These are phyloP conservation scores for Pachysandra terminalis DNA, from an alignment of 164 flowering plant genomes.

Conservation along the genomic window DNA sequence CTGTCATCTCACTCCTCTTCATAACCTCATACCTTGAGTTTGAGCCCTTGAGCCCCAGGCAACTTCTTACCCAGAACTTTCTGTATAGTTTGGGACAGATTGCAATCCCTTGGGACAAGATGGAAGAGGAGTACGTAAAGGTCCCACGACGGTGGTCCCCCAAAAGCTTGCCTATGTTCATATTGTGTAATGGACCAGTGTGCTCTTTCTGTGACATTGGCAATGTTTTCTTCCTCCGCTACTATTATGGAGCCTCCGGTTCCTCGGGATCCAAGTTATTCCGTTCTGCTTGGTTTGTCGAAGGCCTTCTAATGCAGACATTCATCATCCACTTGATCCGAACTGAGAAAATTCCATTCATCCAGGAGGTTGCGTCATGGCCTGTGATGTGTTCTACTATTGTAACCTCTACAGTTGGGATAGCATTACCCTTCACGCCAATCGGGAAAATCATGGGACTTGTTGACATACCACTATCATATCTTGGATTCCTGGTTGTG, in stretches of 20 bases:
- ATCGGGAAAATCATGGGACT: conserved; percentile 52
- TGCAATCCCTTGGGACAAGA: conserved; percentile 77
- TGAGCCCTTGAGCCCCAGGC: conserved; percentile 69
- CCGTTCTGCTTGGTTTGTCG: conserved; percentile 58
- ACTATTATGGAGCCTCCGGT: conserved; percentile 27
- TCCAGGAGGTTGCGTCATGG: conserved; percentile 71
- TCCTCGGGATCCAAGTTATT: conserved; percentile 22
- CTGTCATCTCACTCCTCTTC: conserved; percentile 50
- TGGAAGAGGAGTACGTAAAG: conserved; percentile 61
- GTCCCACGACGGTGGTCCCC: conserved; percentile 55
- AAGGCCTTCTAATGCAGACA: conserved; percentile 83
- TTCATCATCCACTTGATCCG: conserved; percentile 64
- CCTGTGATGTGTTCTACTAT: conserved; percentile 61
- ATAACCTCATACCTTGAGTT: conserved; percentile 39
- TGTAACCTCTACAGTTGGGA: conserved; percentile 51
- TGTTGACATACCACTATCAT: conserved; percentile 44
- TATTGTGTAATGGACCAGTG: conserved; percentile 73
- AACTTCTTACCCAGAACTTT: conserved; percentile 68
- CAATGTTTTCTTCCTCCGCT: conserved; percentile 44
- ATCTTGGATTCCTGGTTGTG: conserved; percentile 58
- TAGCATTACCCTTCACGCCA: conserved; percentile 49
- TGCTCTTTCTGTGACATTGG: conserved; percentile 52
- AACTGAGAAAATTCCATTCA: conserved; percentile 72
- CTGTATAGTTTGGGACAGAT: conserved; percentile 62
- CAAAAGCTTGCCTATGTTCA: conserved; percentile 48